phyloP scores from a whole-genome alignment of 2,329 filamentous ascomycete species.

The Diaporthe capsici region DNA sequence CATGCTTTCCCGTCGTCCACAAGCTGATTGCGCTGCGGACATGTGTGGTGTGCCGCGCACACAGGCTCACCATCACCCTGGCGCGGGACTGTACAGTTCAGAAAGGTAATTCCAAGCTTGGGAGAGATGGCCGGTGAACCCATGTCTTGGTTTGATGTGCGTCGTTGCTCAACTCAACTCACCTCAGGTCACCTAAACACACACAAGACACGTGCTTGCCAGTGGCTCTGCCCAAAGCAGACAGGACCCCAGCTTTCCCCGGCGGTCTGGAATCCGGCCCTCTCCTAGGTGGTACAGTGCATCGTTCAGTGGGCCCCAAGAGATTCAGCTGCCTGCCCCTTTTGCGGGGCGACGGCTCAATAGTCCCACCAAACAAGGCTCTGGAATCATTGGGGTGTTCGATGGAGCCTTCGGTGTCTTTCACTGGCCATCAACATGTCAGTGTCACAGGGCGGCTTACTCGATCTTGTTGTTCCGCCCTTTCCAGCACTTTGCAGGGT shows the following conservation, averaged over 20 bases:
- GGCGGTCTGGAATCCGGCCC: slow-evolving; percentile 33
- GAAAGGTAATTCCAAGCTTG: not conserved
- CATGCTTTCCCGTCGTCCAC: not conserved
- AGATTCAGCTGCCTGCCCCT: slow-evolving; percentile 16
- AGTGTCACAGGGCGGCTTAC: slow-evolving; percentile 18
- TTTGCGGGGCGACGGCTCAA: slow-evolving; percentile 27
- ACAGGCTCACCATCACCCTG: not conserved
- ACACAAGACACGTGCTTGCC: slow-evolving; percentile 19
- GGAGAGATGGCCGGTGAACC: not conserved
- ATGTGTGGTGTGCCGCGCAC: not conserved
- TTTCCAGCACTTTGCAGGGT: slow-evolving; percentile 29
- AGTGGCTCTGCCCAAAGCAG: slow-evolving; percentile 10
- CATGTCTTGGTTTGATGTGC: slow-evolving; percentile 30
- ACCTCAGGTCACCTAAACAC: not conserved
- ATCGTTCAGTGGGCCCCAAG: slow-evolving; percentile 12
- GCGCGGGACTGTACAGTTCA: not conserved
- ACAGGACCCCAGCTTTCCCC: slow-evolving; percentile 31
- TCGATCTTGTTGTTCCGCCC: slow-evolving; percentile 27
- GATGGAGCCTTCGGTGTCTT: slow-evolving; percentile 5
- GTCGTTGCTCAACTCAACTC: slow-evolving; percentile 10
- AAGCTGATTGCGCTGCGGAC: slow-evolving; percentile 7
- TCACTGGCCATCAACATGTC: not conserved
- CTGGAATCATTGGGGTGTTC: slow-evolving; percentile 22
- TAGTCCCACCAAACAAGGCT: slow-evolving; percentile 32
- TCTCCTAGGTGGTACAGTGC: slow-evolving; percentile 2